Evolutionary conservation across 805 yeast genomes (phyloP), one percentile per base, ranked within the genome.

Genomic region (Kodamaea sagamina): DNA sequence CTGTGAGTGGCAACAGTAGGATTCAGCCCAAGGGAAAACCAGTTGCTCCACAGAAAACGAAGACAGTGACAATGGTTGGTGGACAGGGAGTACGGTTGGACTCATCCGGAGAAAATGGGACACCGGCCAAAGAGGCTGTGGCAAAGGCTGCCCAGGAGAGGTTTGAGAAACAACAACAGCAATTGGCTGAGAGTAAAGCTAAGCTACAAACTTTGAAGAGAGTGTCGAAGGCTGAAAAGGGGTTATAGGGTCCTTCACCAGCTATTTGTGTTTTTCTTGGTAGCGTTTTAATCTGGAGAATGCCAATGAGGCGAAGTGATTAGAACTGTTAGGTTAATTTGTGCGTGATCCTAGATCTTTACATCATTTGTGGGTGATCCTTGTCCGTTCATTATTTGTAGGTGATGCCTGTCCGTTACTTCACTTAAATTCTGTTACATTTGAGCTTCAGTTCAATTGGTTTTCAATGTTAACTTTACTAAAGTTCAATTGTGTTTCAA

Each of bases 81-180:
- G 18, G 34, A 3, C 19, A 11, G 25, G 60, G 15, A 43, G 54
- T 34, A 25, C 13, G 32, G 25, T 28, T 29, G 19, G 42, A 40
- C 6, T 42, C 44, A 2, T 17, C 19, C n/a, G 36, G 22, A 4
- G 44, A 24, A 31, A 36, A 17, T 11, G 35, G 27, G 7, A 10
- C 36, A 29, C 12, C 4, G 15, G 51, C 64, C 13, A 54, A 50
- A 37, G 63, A 54, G 15, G 73, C 73, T 2, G 71, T 62, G 2
- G 75, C 73, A 4, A 50, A 47, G 32, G 76, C 76, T 5, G 75
- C 75, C 1, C 69, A 70, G 41, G 55, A 49, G 26, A 48, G 76
- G 35, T 62, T 47, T 46, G 47, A 58, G 22, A 56, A 53, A 34
- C 62, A 58, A 18, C 65, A 66, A 41, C 58, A 57, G 18, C 51